phyloP scores from a whole-genome alignment of 768 basidiomycete species.

The Hemileccinum impolitum region DNA sequence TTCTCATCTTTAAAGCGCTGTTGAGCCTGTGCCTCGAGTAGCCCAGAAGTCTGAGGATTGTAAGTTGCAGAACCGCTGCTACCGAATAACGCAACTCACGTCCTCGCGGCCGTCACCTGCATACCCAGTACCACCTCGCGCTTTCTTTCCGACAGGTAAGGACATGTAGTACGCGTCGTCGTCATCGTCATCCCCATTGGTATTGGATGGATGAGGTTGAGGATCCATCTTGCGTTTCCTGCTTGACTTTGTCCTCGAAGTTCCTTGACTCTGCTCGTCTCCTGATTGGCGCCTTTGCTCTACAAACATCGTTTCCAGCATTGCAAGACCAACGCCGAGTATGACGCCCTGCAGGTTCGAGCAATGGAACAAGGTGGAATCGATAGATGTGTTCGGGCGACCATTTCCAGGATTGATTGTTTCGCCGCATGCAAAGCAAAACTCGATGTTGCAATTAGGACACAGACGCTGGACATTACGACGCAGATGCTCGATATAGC shows the following conservation, averaged over 20 bases:
- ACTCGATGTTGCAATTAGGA: constrained; percentile 52
- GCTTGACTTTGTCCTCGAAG: constrained; percentile 29
- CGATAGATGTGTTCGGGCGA: constrained; percentile 41
- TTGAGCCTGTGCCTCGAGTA: constrained; percentile 69
- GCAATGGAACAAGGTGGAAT: constrained; percentile 80
- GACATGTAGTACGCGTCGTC: constrained; percentile 47
- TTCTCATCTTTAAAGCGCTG: constrained; percentile 74
- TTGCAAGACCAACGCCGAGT: constrained; percentile 84
- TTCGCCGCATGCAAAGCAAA: constrained; percentile 80
- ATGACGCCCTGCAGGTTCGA: constrained; percentile 86
- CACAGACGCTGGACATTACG: constrained; percentile 60
- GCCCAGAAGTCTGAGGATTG: constrained; percentile 65
- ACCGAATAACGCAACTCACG: constrained; percentile 44
- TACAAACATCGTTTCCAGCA: constrained; percentile 73
- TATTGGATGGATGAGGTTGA: constrained; percentile 16
- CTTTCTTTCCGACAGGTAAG: constrained; percentile 53
- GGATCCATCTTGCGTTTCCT: constrained; percentile 42
- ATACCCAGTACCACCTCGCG: constrained; percentile 82
- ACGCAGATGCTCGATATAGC: constrained; percentile 64
- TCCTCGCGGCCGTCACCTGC: constrained; percentile 83
- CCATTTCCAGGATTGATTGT: constrained; percentile 45
- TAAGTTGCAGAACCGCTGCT: constrained; percentile 5
- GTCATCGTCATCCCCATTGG: constrained; percentile 48
- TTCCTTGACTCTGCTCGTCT: constrained; percentile 25
- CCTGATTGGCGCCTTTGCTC: constrained; percentile 44